Percentiles rank a stretch among this genome's conserved stretches.
Conservation (phyloP, 768 basidiomycete species). For the Boletus speciosus region DNA sequence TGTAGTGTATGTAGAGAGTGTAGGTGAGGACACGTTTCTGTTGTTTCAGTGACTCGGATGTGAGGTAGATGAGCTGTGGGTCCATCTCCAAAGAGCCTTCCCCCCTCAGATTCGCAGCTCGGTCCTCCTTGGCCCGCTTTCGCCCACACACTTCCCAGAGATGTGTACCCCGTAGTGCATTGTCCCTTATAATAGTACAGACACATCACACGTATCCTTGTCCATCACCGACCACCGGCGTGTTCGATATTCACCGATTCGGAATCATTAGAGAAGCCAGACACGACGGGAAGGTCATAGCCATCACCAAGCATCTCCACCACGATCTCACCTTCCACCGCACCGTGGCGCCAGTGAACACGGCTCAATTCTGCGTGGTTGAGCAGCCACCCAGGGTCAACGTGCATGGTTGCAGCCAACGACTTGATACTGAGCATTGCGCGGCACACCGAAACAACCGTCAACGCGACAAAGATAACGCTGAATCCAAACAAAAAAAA, state of each 20-base stretch:
- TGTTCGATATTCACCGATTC: background rate
- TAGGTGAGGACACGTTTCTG: no score
- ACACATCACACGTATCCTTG: no score
- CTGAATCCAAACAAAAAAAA: background rate
- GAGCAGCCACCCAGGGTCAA: slow-evolving; percentile 43
- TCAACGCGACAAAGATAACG: slow-evolving; percentile 6
- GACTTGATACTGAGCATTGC: slow-evolving; percentile 42
- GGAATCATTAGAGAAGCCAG: background rate
- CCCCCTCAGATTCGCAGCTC: no score
- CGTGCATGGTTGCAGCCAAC: slow-evolving; percentile 40
- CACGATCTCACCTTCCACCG: slow-evolving; percentile 35
- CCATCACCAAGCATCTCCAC: slow-evolving; percentile 8
- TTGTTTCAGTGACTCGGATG: no score
- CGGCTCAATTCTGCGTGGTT: slow-evolving; percentile 45
- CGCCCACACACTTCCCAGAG: no score
- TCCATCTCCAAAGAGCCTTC: no score
- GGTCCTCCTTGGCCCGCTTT: no score
- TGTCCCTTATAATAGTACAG: no score
- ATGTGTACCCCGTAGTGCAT: no score
- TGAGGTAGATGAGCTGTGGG: no score
- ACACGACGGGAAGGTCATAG: background rate
- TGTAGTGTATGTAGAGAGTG: no score
- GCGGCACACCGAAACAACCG: slow-evolving; percentile 32
- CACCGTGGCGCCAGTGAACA: slow-evolving; percentile 37
- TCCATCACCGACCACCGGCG: no score